Evolutionary conservation across 257 asterid genomes (phyloP).

Genomic region (Nicotiana sylvestris): DNA sequence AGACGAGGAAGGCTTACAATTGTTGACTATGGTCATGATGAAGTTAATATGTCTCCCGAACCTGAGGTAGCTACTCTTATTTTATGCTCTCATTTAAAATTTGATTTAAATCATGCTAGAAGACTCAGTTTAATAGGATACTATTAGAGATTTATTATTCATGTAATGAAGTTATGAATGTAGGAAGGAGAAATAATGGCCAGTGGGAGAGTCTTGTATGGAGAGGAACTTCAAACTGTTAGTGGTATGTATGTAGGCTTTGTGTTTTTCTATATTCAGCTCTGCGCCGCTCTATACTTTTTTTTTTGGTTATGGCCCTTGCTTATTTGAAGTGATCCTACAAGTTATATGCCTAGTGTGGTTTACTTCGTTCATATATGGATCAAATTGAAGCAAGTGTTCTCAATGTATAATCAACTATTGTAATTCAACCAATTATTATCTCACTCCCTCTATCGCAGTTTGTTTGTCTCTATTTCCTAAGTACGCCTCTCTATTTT

Average conservation of each 20-base stretch:
- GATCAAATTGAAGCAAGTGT: not conserved
- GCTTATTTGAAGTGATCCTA: not conserved
- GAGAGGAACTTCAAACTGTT: slow-evolving; percentile 49
- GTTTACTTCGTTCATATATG: not conserved
- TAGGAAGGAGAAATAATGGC: slow-evolving; percentile 73
- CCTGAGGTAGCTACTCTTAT: slow-evolving; percentile 47
- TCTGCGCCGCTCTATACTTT: not conserved
- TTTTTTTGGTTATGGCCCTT: not conserved
- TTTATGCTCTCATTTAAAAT: not conserved
- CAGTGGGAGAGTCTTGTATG: slow-evolving; percentile 46
- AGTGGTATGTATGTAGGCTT: slow-evolving; percentile 44
- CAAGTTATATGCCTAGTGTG: not conserved
- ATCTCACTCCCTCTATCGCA: not conserved
- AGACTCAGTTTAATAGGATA: not conserved
- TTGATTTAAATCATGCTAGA: not conserved
- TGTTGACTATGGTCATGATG: slow-evolving; percentile 90
- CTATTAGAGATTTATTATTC: slow-evolving; percentile 2
- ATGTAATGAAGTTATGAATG: slow-evolving; percentile 8
- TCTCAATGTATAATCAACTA: not conserved
- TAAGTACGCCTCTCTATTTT: not conserved
- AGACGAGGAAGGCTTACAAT: slow-evolving; percentile 44
- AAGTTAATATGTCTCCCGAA: slow-evolving; percentile 84
- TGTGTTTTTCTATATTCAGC: slow-evolving; percentile 2
- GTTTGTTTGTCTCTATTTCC: not conserved
- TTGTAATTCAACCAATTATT: not conserved